Evolutionary conservation across 2,329 filamentous ascomycete genomes (phyloP), one percentile per base, ranked within the genome.

Genomic region (Colletotrichum abscissum): DNA sequence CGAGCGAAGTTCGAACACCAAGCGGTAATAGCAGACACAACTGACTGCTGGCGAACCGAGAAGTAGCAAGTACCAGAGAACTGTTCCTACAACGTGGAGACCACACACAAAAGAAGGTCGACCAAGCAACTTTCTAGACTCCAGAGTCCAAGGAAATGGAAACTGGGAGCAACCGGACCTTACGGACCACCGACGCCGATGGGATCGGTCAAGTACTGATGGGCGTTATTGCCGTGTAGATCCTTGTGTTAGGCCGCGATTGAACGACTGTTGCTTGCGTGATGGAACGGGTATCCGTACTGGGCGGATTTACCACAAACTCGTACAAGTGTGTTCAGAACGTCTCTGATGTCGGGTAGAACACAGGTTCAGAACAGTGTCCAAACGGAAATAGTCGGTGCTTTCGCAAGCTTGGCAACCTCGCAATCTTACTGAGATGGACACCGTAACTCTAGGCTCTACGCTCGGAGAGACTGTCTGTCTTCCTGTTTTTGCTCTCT

Each of bases 301-400:
- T 19, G 38, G 58, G 24, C n/a, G 52, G 16, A 30, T 19, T 33
- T 46, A 55, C 52, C 28, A 11, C 62, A 22, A 26, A 35, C n/a
- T 35, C n/a, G 33, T 22, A 55, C 24, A 9, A 14, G 24, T 33
- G 33, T 33, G 24, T 33, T 11, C 33, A 38, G 4, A 28, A 9
- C 35, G 62, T 64, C 49, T 38, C 62, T 49, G 19, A 49, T 49
- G 49, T 55, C 14, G 62, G 38, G 38, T 4, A 38, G 30, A 16
- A 38, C n/a, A 63, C 62, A 28, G 30, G 16, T 60, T 24, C n/a
- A 26, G 33, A 26, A 49, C 19, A 49, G 4, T 22, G 42, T 58
- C 64, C 35, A 60, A 72, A 72, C 57, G 64, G 69, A 68, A 49
- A 68, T 63, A 35, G 52, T 68, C 64, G 52, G 64, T 57, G 19